phyloP scores from a whole-genome alignment of 179 eudicot genomes.

The Patellifolia procumbens region DNA sequence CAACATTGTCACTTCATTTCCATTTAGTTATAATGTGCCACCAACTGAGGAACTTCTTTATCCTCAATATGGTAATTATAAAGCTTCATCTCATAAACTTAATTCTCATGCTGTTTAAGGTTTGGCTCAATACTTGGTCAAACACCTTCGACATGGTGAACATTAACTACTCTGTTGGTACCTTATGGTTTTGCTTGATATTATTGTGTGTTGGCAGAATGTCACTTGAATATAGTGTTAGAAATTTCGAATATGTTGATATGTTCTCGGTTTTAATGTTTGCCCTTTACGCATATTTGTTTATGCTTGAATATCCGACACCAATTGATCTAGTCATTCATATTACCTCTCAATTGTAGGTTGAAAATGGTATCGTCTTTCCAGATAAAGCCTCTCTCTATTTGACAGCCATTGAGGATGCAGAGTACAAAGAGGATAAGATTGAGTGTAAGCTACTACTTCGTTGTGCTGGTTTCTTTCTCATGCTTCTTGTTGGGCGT shows the following conservation, averaged over 20 bases:
- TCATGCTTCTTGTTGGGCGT: slow-evolving; percentile 5
- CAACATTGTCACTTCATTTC: neutral
- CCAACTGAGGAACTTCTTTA: neutral
- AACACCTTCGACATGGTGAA: neutral
- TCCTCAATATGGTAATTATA: neutral
- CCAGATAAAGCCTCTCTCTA: slow-evolving; percentile 90
- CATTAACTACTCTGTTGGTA: no score
- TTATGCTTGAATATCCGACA: slow-evolving; percentile 7
- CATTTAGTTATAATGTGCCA: neutral
- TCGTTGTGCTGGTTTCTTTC: slow-evolving; percentile 1
- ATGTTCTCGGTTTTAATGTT: neutral
- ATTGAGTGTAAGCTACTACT: slow-evolving; percentile 76
- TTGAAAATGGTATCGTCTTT: slow-evolving; percentile 64
- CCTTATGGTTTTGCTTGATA: neutral
- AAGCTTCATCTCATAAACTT: neutral
- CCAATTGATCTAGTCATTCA: neutral
- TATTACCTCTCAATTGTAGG: slow-evolving; percentile 42
- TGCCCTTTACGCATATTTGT: neutral
- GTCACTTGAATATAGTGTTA: neutral
- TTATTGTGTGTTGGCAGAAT: no score
- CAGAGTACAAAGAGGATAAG: slow-evolving; percentile 97
- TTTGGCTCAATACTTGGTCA: neutral
- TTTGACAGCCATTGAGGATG: slow-evolving; percentile 98
- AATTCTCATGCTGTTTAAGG: neutral
- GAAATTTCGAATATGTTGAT: neutral